Conservation (phyloP, 2,329 filamentous ascomycete genomes). For the Aspergillus luchuensis region DNA sequence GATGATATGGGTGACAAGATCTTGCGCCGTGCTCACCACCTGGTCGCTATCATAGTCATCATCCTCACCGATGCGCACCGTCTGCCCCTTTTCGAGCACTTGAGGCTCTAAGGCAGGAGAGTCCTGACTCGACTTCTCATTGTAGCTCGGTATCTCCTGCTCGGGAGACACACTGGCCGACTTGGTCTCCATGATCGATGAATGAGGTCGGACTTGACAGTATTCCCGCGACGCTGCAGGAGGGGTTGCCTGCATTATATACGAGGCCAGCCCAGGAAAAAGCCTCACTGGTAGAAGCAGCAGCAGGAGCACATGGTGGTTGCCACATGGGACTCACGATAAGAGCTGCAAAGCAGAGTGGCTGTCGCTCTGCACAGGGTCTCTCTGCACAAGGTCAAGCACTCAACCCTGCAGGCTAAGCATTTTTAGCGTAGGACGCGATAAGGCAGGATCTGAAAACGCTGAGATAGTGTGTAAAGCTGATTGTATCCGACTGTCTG, state of each 20-base stretch:
- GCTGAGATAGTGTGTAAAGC: not conserved
- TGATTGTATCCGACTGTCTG: not conserved
- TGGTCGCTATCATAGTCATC: not conserved
- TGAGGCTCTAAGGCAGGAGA: not conserved
- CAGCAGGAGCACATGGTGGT: not conserved
- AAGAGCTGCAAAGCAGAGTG: not conserved
- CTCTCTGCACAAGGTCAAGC: not conserved
- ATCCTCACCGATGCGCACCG: not conserved
- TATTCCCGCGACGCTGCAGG: not conserved
- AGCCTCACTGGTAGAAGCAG: too few species aligned
- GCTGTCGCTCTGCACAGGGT: not conserved
- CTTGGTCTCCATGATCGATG: constrained; percentile 1
- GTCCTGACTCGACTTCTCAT: not conserved
- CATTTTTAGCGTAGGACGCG: not conserved
- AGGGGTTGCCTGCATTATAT: not conserved
- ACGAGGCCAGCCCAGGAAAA: not conserved
- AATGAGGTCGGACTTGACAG: not conserved
- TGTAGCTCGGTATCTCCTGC: not conserved
- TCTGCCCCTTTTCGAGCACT: not conserved
- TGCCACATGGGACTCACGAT: not conserved
- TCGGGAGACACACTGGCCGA: not conserved
- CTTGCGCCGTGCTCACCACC: constrained; percentile 5
- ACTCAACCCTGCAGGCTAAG: constrained; percentile 5
- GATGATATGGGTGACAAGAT: constrained; percentile 9
- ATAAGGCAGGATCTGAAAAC: not conserved